phyloP scores from a whole-genome alignment of 129 eudicot genomes.

The Chrysanthemum lavandulifolium region DNA sequence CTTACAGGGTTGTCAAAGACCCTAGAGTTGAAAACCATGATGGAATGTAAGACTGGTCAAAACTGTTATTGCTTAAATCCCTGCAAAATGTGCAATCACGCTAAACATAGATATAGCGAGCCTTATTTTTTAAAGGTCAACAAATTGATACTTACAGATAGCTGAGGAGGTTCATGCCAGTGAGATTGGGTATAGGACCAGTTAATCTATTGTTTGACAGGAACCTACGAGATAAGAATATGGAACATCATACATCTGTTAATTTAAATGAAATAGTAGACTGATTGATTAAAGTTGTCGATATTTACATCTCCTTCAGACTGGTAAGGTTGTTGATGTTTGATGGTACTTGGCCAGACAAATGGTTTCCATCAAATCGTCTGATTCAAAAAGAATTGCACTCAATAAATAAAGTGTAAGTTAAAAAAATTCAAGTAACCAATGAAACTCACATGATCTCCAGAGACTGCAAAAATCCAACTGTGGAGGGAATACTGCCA shows the following conservation, averaged over 20 bases:
- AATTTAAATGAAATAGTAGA: neutral
- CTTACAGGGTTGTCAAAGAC: constrained; percentile 47
- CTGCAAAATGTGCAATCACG: constrained; percentile 23
- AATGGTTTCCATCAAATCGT: constrained; percentile 30
- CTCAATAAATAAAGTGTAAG: neutral
- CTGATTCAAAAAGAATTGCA: constrained; percentile 18
- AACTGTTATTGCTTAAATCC: constrained; percentile 53
- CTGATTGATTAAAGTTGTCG: neutral
- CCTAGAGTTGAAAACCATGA: constrained; percentile 41
- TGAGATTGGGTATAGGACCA: constrained; percentile 40
- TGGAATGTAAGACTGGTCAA: constrained; percentile 34
- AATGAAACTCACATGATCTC: constrained; percentile 20
- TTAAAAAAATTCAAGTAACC: neutral
- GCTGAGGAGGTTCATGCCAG: constrained; percentile 36
- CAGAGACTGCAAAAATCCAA: constrained; percentile 11
- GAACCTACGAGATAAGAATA: constrained; percentile 19
- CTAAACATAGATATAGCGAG: neutral
- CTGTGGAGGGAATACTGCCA: constrained; percentile 10
- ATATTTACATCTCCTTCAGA: constrained; percentile 19
- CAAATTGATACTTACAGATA: constrained; percentile 37
- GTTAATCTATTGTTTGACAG: constrained; percentile 34
- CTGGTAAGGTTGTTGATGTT: constrained; percentile 34
- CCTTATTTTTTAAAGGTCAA: neutral
- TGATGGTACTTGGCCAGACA: constrained; percentile 25
- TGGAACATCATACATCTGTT: neutral